phyloP scores from a whole-genome alignment of 2,329 filamentous ascomycete genomes.

The Acrodontium crateriforme region DNA sequence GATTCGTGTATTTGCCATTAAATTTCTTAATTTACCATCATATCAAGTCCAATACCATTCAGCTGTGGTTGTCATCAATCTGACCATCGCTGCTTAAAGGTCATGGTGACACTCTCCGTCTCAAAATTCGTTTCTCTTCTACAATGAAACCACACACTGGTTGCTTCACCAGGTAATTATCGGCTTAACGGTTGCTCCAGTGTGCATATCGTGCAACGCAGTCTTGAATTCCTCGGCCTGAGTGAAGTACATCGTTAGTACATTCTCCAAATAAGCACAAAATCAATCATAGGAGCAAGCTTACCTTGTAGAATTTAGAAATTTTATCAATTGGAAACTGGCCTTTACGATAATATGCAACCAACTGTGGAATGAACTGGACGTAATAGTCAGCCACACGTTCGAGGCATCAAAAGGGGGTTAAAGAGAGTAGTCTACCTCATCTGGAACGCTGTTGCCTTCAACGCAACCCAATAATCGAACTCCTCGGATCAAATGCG shows the following conservation, averaged over 20 bases:
- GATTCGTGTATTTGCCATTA: too few species aligned
- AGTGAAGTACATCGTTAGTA: background rate
- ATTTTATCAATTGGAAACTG: conserved; percentile 31
- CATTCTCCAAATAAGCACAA: background rate
- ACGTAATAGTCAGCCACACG: background rate
- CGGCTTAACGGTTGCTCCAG: conserved; percentile 25
- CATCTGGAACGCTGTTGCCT: conserved; percentile 25
- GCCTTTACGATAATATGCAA: conserved; percentile 30
- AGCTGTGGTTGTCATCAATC: too few species aligned
- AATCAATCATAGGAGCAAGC: background rate
- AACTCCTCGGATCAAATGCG: conserved; percentile 30
- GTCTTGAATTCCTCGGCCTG: conserved; percentile 24
- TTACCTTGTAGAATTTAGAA: conserved; percentile 23
- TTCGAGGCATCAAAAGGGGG: too few species aligned
- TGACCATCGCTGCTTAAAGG: too few species aligned
- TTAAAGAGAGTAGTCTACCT: conserved; percentile 9
- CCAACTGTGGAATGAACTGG: conserved; percentile 28
- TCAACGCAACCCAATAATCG: conserved; percentile 32
- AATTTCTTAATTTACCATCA: too few species aligned
- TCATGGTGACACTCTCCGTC: too few species aligned
- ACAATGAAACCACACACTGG: too few species aligned
- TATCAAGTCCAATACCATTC: too few species aligned
- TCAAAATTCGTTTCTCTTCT: too few species aligned
- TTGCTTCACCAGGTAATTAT: conserved; percentile 24
- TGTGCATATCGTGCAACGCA: conserved; percentile 26